Base-by-base conservation (phyloP, 2,329 filamentous ascomycete genomes). In the Thielaviopsis musarum region DNA sequence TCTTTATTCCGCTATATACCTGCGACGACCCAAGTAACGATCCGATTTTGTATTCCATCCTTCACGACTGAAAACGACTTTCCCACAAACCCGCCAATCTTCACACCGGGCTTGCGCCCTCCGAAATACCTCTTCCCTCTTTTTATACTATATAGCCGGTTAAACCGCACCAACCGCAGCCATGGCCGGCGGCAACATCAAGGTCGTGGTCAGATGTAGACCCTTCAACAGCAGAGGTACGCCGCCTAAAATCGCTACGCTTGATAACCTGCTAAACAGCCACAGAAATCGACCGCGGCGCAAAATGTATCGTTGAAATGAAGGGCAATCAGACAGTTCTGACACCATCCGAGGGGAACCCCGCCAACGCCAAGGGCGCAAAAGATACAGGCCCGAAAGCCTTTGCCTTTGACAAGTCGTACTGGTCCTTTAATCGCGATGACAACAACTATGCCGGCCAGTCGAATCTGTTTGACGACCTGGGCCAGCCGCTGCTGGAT, bases 271-370 rank as follows among this genome's bases (percentile, higher is more conserved):
- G 5, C 30, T 38, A 22, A n/a, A 24, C 38, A 38, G 24, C 38
- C 19, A 30, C 69, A 95, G 89, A 96, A 80, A 85, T 85, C 69
- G 91, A 95, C 65, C 83, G 94, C 70, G 83, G 85, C 67, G 85
- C 93, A 79, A 90, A 88, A 91, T 95, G 91, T 77, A 94, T 98
- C 67, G 88, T 98, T 64, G 87, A 91, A 67, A 98, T 98, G 93
- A 88, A 93, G 77, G 88, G 81, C 65, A 83, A 82, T 72, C 93
- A 98, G 75, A 98, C 93, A 60, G 75, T 95, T 69, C 81, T 98
- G 64, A 82, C 78, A 28, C 82, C 87, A 60, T 88, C 91, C 15
- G 89, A 91, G 13, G 75, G 82, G 30, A 80, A 82, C 66, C 88
- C 91, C 13, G 88, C 91, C 13, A 75, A 82, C 38, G 80, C 83